A percentile compares a stretch with the other conserved stretches of the same genome.
Evolutionary conservation across 2,329 filamentous ascomycete genomes (phyloP).

Genomic region (Botryotinia narcissicola): DNA sequence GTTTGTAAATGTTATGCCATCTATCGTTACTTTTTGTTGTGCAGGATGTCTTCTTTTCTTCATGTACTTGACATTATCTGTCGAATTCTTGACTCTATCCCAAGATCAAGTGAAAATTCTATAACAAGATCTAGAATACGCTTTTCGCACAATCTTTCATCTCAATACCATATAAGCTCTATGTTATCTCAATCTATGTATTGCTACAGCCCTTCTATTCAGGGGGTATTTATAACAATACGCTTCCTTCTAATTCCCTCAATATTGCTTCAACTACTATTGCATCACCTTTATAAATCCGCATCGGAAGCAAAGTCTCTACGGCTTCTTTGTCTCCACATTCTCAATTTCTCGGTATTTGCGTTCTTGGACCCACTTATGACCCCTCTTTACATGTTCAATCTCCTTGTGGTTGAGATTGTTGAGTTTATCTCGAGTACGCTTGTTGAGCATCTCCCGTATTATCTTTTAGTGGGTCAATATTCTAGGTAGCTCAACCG

Average conservation of each 20-base stretch:
- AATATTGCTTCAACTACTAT: neutral
- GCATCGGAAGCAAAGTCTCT: too few species aligned
- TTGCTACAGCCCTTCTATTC: neutral
- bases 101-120: neutral
- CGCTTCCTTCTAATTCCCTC: rapidly evolving
- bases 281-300: neutral
- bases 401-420: neutral
- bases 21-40: neutral
- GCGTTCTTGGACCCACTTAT: neutral
- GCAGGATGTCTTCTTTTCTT: too few species aligned
- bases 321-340: neutral
- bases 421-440: neutral
- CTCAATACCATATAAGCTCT: rapidly evolving
- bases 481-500: too few species aligned
- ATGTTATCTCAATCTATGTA: neutral
- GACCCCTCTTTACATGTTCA: neutral
- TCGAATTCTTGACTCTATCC: rapidly evolving
- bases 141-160: neutral
- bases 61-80: neutral
- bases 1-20: neutral
- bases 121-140: neutral
- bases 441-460: neutral
- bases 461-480: rapidly evolving
- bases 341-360: rapidly evolving
- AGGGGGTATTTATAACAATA: neutral